Evolutionary conservation across 129 eudicot species (phyloP).

Genomic region (carrot (Daucus carota)): DH1_v3.0 NC_030382.2:26242001-26242500

Average conservation of each 20-base stretch:
- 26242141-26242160: background rate
- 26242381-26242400: background rate
- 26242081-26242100: background rate
- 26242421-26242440: too few species aligned
- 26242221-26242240: conserved; percentile 62
- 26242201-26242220: conserved; percentile 68
- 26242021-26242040: conserved; percentile 59
- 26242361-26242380: background rate
- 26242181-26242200: conserved; percentile 96
- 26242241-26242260: conserved; percentile 59
- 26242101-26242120: background rate
- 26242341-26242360: background rate
- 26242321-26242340: background rate
- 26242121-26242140: background rate
- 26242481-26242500: too few species aligned
- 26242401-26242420: too few species aligned
- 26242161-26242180: conserved; percentile 68
- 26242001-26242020: conserved; percentile 53
- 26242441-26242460: too few species aligned
- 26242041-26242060: conserved; percentile 84
- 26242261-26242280: conserved; percentile 87
- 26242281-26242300: conserved; percentile 61
- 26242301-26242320: background rate
- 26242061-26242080: conserved; percentile 80
- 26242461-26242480: too few species aligned